These are phyloP conservation scores for Mycogone perniciosa DNA, from an alignment of 2,329 filamentous ascomycete genomes.

Conservation along the genomic window DNA sequence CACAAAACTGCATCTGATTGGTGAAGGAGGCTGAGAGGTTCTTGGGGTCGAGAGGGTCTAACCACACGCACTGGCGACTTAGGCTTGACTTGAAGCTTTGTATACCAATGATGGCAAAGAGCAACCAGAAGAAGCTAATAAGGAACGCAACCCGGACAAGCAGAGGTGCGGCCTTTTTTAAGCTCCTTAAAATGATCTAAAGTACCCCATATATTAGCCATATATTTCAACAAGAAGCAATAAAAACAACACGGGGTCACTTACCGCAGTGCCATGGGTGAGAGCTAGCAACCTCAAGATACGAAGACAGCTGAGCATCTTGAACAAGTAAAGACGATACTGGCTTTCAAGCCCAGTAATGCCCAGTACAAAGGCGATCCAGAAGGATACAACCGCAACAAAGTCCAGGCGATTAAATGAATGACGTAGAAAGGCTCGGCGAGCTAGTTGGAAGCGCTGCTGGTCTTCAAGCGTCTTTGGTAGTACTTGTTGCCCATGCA, in stretches of 20 bases:
- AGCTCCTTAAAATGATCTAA: constrained; percentile 83
- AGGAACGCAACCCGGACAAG: constrained; percentile 90
- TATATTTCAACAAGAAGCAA: background rate
- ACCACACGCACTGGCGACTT: constrained; percentile 70
- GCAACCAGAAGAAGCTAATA: constrained; percentile 93
- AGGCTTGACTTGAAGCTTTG: constrained; percentile 91
- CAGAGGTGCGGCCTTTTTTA: constrained; percentile 90
- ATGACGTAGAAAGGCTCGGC: constrained; percentile 86
- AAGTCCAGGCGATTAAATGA: constrained; percentile 96
- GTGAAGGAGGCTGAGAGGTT: constrained; percentile 52
- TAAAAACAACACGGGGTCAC: constrained; percentile 20
- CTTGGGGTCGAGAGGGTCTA: constrained; percentile 54
- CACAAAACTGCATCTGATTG: constrained; percentile 71
- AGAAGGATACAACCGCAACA: constrained; percentile 88
- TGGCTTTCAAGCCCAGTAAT: constrained; percentile 61
- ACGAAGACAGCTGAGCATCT: constrained; percentile 92
- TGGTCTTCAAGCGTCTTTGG: constrained; percentile 66
- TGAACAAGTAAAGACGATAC: constrained; percentile 79
- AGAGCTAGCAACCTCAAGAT: constrained; percentile 86
- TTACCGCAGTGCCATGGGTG: constrained; percentile 85
- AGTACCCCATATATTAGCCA: constrained; percentile 11
- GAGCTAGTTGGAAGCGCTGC: constrained; percentile 77
- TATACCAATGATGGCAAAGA: constrained; percentile 94
- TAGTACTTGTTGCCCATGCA: constrained; percentile 51
- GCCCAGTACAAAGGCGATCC: constrained; percentile 77